Conservation (phyloP, 768 basidiomycete genomes). For the Lyophyllum atratum region DNA sequence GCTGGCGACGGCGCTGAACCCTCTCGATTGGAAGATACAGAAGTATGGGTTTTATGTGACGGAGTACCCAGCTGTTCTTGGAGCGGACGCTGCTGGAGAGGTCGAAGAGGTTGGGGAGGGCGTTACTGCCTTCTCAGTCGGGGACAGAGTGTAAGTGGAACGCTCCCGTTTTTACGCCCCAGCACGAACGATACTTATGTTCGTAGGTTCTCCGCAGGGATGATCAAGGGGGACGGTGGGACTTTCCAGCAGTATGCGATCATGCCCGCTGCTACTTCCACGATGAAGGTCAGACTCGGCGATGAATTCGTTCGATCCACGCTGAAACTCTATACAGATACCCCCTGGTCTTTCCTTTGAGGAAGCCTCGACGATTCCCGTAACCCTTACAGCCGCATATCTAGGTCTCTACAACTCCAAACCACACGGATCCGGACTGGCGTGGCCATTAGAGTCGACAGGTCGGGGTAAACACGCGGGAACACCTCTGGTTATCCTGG, state of each 20-base stretch:
- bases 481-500: slow-evolving; percentile 30
- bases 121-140: slow-evolving; percentile 49
- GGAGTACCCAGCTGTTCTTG: slow-evolving; percentile 47
- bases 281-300: slow-evolving; percentile 35
- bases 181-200: too few relatives aligned
- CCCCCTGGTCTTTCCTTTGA: slow-evolving; percentile 38
- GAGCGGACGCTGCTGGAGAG: slow-evolving; percentile 52
- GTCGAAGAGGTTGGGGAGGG: slow-evolving; percentile 53
- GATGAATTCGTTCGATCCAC: not conserved
- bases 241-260: too few relatives aligned
- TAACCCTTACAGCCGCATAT: slow-evolving; percentile 37
- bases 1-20: slow-evolving; percentile 43
- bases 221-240: slow-evolving; percentile 18
- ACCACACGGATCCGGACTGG: slow-evolving; percentile 24
- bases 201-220: slow-evolving; percentile 45
- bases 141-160: slow-evolving; percentile 51
- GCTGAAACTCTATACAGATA: slow-evolving; percentile 24
- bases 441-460: slow-evolving; percentile 22
- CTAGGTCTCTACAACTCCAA: slow-evolving; percentile 32
- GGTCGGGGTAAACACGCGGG: slow-evolving; percentile 29
- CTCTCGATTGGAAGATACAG: slow-evolving; percentile 54
- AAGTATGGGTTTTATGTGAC: slow-evolving; percentile 38
- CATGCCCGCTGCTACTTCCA: slow-evolving; percentile 30
- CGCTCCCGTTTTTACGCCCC: too few relatives aligned
- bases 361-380: slow-evolving; percentile 42